Percentiles rank a stretch among this genome's conserved stretches.
Conservation (phyloP, 2,329 filamentous ascomycete genomes). For the Trichoderma asperellum region DNA sequence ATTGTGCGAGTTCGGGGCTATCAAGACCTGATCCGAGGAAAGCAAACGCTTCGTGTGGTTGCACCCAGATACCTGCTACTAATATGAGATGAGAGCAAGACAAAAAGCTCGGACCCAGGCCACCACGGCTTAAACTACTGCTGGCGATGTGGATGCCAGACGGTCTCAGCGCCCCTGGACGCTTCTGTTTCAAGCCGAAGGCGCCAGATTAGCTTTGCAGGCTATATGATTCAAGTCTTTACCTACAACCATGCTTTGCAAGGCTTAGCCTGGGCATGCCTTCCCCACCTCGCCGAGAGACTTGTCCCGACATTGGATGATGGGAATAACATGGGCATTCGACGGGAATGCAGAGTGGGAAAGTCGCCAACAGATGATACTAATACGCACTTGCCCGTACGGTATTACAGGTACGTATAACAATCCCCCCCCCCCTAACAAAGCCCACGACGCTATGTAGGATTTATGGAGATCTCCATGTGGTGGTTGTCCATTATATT, state of each 20-base stretch:
- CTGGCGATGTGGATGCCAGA: neutral
- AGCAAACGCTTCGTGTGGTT: neutral
- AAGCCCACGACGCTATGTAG: conserved; percentile 1
- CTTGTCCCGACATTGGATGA: neutral
- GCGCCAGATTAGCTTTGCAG: conserved; percentile 26
- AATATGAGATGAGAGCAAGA: neutral
- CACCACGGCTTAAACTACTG: neutral
- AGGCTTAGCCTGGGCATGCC: conserved; percentile 20
- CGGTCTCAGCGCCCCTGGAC: conserved; percentile 19
- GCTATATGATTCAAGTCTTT: conserved; percentile 22
- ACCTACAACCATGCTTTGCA: conserved; percentile 22
- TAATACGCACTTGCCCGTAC: neutral
- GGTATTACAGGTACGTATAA: neutral
- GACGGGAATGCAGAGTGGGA: neutral
- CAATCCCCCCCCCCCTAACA: neutral
- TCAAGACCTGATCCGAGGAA: neutral
- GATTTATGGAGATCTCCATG: conserved; percentile 11
- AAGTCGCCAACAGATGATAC: neutral
- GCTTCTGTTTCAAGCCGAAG: conserved; percentile 24
- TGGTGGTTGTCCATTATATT: neutral
- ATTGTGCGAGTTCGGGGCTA: neutral
- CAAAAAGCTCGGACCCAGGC: neutral
- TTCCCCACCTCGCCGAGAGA: neutral
- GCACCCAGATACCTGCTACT: neutral
- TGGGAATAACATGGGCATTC: conserved; percentile 19